Evolutionary conservation across 148 eudicot genomes (phyloP).

Genomic region (Arbutus unedo): DNA sequence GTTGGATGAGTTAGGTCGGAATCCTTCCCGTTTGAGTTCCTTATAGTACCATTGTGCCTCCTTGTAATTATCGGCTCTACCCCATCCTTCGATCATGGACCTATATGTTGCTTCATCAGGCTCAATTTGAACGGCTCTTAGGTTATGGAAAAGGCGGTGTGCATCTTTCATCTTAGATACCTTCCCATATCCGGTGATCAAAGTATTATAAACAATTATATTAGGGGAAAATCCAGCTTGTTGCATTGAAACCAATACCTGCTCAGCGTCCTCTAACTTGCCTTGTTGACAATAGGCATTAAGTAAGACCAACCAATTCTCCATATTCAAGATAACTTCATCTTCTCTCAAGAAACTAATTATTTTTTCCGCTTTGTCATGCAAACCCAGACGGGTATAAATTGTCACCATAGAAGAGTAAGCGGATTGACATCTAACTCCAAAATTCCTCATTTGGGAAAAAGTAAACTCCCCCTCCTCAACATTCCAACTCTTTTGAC

Average conservation of each 20-base stretch:
- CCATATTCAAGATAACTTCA: conserved; percentile 49
- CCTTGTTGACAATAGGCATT: conserved; percentile 93
- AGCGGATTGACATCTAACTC: conserved; percentile 62
- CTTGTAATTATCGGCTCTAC: conserved; percentile 53
- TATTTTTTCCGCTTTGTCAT: conserved; percentile 65
- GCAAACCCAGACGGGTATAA: conserved; percentile 72
- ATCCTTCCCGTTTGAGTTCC: conserved; percentile 56
- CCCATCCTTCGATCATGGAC: conserved; percentile 99
- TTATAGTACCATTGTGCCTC: conserved; percentile 58
- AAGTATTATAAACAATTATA: conserved; percentile 71
- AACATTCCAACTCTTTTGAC: conserved; percentile 64
- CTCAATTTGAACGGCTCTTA: conserved; percentile 44
- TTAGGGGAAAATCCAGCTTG: conserved; percentile 58
- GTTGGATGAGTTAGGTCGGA: conserved; percentile 75
- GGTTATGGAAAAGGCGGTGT: conserved; percentile 39
- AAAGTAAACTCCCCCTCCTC: conserved; percentile 80
- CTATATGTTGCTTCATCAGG: conserved; percentile 90
- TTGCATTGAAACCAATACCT: conserved; percentile 51
- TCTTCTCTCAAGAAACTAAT: conserved; percentile 59
- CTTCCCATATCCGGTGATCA: conserved; percentile 89
- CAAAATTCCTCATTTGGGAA: conserved; percentile 54
- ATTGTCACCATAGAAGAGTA: conserved; percentile 92
- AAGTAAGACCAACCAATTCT: conserved; percentile 85
- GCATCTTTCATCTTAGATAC: conserved; percentile 65
- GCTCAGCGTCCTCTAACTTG: conserved; percentile 66